phyloP scores from a whole-genome alignment of 2,329 filamentous ascomycete genomes.

The Rugonectria rugulosa region DNA sequence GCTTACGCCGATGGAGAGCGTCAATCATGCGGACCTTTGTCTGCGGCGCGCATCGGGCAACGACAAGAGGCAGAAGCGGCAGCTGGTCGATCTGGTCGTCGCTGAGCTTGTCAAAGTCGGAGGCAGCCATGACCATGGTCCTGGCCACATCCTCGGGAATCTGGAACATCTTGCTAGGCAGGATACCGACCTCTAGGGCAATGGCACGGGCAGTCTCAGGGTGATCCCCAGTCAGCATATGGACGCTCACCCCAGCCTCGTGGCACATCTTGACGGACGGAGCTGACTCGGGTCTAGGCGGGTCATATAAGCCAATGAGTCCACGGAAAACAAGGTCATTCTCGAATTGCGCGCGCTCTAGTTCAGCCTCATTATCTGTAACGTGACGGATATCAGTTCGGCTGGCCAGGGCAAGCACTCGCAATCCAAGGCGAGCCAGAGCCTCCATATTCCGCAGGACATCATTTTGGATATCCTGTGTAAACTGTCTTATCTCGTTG shows the following conservation, averaged over 20 bases:
- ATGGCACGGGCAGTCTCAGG: conserved; percentile 71
- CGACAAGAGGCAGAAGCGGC: conserved; percentile 70
- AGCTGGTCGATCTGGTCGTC: conserved; percentile 70
- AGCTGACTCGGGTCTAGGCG: conserved; percentile 72
- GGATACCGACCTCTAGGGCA: conserved; percentile 68
- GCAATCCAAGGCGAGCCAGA: conserved; percentile 70
- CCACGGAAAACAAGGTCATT: conserved; percentile 70
- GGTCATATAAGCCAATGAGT: conserved; percentile 76
- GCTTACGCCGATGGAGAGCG: conserved; percentile 69
- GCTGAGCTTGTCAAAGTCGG: conserved; percentile 71
- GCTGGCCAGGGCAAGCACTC: conserved; percentile 72
- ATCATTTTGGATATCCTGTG: conserved; percentile 59
- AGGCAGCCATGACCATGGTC: conserved; percentile 71
- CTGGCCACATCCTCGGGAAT: conserved; percentile 62
- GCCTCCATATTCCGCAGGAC: conserved; percentile 74
- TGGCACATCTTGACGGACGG: conserved; percentile 65
- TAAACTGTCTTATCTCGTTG: conserved; percentile 55
- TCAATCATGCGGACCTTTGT: conserved; percentile 82
- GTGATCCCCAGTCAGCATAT: conserved; percentile 77
- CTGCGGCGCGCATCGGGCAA: conserved; percentile 73
- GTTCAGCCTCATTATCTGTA: conserved; percentile 48
- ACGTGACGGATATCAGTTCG: conserved; percentile 50
- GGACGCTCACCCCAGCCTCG: conserved; percentile 68
- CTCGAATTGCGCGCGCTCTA: conserved; percentile 65
- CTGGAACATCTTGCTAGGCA: conserved; percentile 58